These are phyloP conservation scores for Albophoma yamanashiensis DNA, from an alignment of 2,329 filamentous ascomycete genomes.

Conservation along the genomic window DNA sequence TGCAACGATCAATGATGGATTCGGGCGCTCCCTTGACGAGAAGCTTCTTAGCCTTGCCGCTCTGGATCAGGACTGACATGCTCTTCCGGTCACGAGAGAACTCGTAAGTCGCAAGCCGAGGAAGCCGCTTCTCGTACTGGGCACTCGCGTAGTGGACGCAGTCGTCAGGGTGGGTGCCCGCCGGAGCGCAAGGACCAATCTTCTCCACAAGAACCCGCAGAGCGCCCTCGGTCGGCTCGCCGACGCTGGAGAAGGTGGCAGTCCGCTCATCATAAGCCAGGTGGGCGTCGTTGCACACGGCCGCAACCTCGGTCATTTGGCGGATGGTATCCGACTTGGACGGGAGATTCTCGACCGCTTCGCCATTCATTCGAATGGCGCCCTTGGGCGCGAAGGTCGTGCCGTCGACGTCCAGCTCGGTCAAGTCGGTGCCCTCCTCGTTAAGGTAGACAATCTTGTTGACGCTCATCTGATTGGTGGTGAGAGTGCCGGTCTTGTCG, in stretches of 20 bases:
- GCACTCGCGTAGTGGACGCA: constrained; percentile 73
- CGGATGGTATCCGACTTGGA: constrained; percentile 64
- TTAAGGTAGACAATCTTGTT: constrained; percentile 82
- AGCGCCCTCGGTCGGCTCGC: constrained; percentile 92
- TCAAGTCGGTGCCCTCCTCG: constrained; percentile 60
- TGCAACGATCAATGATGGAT: constrained; percentile 86
- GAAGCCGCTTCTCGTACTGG: constrained; percentile 68
- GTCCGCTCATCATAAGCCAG: constrained; percentile 72
- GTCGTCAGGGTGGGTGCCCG: constrained; percentile 41
- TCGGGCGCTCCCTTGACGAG: constrained; percentile 96
- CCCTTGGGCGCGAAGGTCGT: constrained; percentile 86
- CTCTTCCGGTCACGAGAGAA: constrained; percentile 98
- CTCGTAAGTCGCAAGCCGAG: constrained; percentile 79
- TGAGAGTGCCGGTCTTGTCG: constrained; percentile 96
- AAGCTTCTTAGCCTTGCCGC: constrained; percentile 61
- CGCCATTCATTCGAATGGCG: constrained; percentile 57
- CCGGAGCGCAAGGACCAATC: constrained; percentile 68
- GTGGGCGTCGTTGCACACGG: constrained; percentile 81
- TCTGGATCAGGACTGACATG: constrained; percentile 88
- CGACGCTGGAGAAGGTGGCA: constrained; percentile 68
- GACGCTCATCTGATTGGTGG: constrained; percentile 99
- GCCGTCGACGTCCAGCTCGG: constrained; percentile 82
- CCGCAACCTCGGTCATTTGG: constrained; percentile 63
- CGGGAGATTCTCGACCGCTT: constrained; percentile 56
- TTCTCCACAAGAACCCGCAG: constrained; percentile 88